These are phyloP conservation scores for Colletotrichum viniferum DNA, from an alignment of 2,329 filamentous ascomycete genomes.

Conservation along the genomic window DNA sequence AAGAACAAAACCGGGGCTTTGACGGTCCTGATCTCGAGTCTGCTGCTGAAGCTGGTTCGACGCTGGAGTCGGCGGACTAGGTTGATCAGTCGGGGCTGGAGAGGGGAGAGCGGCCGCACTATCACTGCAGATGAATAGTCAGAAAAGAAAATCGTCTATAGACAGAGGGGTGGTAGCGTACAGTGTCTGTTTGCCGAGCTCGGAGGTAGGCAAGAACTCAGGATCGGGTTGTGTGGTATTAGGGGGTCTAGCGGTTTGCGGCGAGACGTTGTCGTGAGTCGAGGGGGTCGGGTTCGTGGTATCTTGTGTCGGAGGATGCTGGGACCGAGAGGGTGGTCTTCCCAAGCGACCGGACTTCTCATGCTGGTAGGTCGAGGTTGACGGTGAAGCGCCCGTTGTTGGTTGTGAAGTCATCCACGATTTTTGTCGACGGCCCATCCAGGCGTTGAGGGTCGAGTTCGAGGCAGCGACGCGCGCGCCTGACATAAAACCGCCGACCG, in stretches of 20 bases:
- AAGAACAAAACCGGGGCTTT: not conserved
- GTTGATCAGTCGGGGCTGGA: constrained; percentile 66
- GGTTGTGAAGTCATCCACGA: constrained; percentile 32
- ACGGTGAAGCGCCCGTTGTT: not conserved
- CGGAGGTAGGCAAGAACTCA: not conserved
- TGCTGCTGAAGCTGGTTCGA: constrained; percentile 37
- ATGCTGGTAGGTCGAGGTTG: not conserved
- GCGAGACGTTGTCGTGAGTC: not conserved
- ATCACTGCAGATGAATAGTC: not conserved
- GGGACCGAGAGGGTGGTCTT: not conserved
- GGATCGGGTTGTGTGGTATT: not conserved
- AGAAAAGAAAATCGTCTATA: not conserved
- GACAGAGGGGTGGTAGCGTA: not conserved
- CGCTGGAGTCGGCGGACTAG: constrained; percentile 48
- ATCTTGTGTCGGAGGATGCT: not conserved
- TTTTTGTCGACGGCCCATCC: constrained; percentile 38
- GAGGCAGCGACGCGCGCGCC: constrained; percentile 38
- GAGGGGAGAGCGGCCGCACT: constrained; percentile 56
- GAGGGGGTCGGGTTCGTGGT: not conserved
- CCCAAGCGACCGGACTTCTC: not conserved
- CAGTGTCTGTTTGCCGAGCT: not conserved
- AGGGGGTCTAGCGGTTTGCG: not conserved
- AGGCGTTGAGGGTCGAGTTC: constrained; percentile 45
- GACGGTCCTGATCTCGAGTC: not conserved
- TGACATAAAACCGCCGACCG: not conserved